phyloP scores from a whole-genome alignment of 2,329 filamentous ascomycete species.

The Juglanconis juglandina region DNA sequence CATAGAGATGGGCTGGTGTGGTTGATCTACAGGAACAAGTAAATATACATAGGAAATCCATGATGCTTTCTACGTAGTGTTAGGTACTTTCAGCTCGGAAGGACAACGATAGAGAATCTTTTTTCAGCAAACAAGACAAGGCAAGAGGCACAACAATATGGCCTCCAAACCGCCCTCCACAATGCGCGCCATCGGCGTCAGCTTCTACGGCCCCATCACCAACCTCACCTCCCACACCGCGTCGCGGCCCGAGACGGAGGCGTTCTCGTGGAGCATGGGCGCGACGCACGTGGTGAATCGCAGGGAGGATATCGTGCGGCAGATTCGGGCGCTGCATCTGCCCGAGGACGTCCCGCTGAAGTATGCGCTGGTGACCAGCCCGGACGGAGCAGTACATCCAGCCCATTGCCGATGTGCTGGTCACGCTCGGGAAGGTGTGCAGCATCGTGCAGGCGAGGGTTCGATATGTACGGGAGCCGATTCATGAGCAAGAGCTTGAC shows the following conservation, averaged over 20 bases:
- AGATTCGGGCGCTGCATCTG: conserved; percentile 33
- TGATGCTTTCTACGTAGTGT: background rate
- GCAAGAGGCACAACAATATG: background rate
- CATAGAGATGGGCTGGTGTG: background rate
- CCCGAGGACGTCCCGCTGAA: conserved; percentile 32
- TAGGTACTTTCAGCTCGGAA: background rate
- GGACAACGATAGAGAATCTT: no score
- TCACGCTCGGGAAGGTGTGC: conserved; percentile 42
- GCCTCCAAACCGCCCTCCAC: background rate
- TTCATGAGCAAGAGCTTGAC: conserved; percentile 43
- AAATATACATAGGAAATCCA: background rate
- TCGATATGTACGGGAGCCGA: conserved; percentile 42
- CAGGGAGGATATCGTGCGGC: conserved; percentile 34
- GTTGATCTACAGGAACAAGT: background rate
- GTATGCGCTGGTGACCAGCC: conserved; percentile 40
- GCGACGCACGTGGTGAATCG: conserved; percentile 42
- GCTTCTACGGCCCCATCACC: conserved; percentile 22
- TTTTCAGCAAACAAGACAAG: no score
- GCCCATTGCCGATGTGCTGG: conserved; percentile 34
- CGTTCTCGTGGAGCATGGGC: conserved; percentile 37
- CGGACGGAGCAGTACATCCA: conserved; percentile 38
- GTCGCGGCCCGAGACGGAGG: conserved; percentile 36
- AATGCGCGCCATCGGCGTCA: conserved; percentile 24
- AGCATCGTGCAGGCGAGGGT: conserved; percentile 41
- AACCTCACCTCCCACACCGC: conserved; percentile 27